These are phyloP conservation scores for Pleodorina starrii DNA, from an alignment of 139 green algal species.

Conservation along the genomic window DNA sequence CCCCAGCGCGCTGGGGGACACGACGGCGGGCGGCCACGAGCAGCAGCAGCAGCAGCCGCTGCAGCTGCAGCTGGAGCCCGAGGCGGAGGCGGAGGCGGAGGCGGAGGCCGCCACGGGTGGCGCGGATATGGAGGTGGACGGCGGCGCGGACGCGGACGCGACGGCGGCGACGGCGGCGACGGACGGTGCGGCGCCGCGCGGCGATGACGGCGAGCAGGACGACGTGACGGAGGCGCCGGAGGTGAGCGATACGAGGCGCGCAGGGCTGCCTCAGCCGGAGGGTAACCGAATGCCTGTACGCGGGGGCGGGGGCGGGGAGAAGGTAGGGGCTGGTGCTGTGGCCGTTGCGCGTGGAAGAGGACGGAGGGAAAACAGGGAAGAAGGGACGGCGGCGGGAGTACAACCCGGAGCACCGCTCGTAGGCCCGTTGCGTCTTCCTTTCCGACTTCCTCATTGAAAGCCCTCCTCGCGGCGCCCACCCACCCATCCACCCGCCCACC, in stretches of 20 bases:
- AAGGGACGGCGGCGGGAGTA: too few relatives aligned
- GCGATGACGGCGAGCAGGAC: background rate
- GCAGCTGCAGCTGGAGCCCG: background rate
- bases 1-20: background rate
- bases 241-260: background rate
- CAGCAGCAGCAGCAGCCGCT: background rate
- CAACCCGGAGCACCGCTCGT: background rate
- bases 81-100: background rate
- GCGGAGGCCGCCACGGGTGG: background rate
- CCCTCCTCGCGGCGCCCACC: background rate
- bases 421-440: background rate
- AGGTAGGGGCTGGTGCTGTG: background rate
- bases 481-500: too few relatives aligned
- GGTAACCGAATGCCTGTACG: background rate
- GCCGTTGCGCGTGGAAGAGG: background rate
- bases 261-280: background rate
- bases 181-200: background rate
- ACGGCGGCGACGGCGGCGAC: background rate
- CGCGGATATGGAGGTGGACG: background rate
- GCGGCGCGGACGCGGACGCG: background rate
- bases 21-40: background rate
- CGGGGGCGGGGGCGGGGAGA: too few relatives aligned
- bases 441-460: background rate
- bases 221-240: conserved; percentile 30
- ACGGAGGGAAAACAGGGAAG: background rate